Evolutionary conservation across 805 yeast species (phyloP).

Genomic region (Starmerella cellae): DNA sequence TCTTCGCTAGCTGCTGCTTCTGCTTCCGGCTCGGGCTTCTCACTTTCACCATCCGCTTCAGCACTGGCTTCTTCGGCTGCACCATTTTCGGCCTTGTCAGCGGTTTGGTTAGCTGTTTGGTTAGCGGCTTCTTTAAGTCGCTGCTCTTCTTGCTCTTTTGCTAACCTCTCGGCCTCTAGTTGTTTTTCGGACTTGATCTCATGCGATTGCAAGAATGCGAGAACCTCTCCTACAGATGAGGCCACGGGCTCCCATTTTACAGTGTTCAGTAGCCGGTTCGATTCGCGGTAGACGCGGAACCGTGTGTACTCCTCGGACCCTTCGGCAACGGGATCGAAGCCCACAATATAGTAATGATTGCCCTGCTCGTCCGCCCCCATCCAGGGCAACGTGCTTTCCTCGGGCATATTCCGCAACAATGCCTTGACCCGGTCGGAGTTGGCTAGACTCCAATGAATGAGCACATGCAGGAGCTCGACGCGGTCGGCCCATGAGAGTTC

Average conservation of each 20-base stretch:
- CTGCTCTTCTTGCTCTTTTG: background rate
- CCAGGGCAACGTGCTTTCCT: conserved; percentile 19
- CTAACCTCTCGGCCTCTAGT: background rate
- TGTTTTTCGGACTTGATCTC: background rate
- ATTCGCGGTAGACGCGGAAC: conserved; percentile 26
- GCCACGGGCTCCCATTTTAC: conserved; percentile 30
- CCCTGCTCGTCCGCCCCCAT: conserved; percentile 19
- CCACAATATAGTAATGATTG: conserved; percentile 20
- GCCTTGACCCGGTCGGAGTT: conserved; percentile 23
- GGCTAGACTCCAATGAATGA: conserved; percentile 27
- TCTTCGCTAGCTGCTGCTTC: background rate
- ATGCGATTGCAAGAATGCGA: conserved; percentile 14
- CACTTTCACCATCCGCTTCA: background rate
- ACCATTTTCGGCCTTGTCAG: background rate
- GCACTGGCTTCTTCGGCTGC: background rate
- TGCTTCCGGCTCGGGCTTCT: background rate
- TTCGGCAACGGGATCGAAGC: conserved; percentile 16
- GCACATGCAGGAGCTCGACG: conserved; percentile 25
- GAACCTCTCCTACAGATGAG: conserved; percentile 20
- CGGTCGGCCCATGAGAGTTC: conserved; percentile 27
- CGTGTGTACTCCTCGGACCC: conserved; percentile 23
- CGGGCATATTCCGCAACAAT: conserved; percentile 15
- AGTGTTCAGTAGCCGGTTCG: conserved; percentile 24
- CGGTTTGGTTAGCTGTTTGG: background rate
- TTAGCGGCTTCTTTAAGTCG: background rate